phyloP scores from a whole-genome alignment of 192 early-diverging fungal species.

The Rhizophagus sp. region DNA sequence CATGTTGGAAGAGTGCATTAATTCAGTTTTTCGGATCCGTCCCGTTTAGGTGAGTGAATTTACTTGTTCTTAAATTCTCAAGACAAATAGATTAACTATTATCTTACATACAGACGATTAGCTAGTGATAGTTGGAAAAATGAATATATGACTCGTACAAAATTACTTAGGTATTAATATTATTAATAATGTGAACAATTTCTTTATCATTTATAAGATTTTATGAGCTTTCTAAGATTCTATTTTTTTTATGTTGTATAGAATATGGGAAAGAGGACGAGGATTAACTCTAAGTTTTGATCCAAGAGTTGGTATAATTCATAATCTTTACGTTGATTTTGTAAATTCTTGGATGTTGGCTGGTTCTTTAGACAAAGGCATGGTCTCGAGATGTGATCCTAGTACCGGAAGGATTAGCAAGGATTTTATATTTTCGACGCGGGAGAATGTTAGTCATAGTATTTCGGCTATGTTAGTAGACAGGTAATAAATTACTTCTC shows the following conservation, averaged over 20 bases:
- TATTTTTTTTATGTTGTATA: not conserved
- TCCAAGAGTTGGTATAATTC: constrained; percentile 52
- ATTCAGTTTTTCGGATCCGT: constrained; percentile 5
- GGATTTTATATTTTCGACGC: constrained; percentile 38
- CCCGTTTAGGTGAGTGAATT: constrained; percentile 7
- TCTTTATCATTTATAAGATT: not conserved
- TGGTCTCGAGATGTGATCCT: constrained; percentile 55
- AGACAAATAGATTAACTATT: not conserved
- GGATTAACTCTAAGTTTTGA: constrained; percentile 43
- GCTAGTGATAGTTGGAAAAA: constrained; percentile 39
- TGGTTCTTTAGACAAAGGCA: constrained; percentile 48
- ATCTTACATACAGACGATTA: constrained; percentile 9
- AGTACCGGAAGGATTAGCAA: constrained; percentile 57
- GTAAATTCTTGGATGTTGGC: constrained; percentile 51
- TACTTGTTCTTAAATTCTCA: too few species aligned
- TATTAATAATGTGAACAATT: too few species aligned
- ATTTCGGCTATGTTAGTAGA: constrained; percentile 52
- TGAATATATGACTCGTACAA: constrained; percentile 43
- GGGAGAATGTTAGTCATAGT: constrained; percentile 34
- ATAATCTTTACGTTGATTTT: constrained; percentile 46
- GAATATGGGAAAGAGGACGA: constrained; percentile 45
- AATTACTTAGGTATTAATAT: constrained; percentile 36
- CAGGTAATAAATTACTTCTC: constrained; percentile 35
- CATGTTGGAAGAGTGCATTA: constrained; percentile 14
- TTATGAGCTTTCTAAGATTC: not conserved